Base-by-base conservation (phyloP, 2,329 filamentous ascomycete genomes). In the Beauveria pseudobassiana region DNA sequence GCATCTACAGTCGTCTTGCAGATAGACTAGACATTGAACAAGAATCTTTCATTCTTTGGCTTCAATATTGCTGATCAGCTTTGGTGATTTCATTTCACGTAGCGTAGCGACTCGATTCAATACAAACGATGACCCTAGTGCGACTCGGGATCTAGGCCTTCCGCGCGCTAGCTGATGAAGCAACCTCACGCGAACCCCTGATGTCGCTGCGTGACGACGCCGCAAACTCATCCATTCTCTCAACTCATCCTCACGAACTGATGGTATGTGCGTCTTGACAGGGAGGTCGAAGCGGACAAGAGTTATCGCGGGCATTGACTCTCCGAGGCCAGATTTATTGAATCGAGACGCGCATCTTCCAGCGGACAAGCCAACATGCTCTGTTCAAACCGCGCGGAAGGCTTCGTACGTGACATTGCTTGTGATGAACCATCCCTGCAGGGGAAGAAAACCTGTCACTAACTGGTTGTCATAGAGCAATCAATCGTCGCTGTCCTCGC, bases 101-200 rank as follows among this genome's bases (percentile, higher is more conserved):
- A 7, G 49, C 18, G 16, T 12, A 51, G 28, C 16, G 9, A 22
- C n/a, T 52, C 50, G 9, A 12, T 52, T 26, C 30, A 20, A 42
- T 30, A 16, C 34, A 16, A 38, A 14, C 34, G 34, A 5, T 38
- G 34, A 38, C 10, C 12, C 8, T 38, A 40, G 40, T 43, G 52
- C 9, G 38, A 9, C 54, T 28, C 54, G 54, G 54, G 12, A 57
- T 45, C 9, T 57, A 6, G 16, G n/a, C 12, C 2, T 40, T 49
- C 54, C 54, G 54, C 26, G 54, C 54, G 54, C 54, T 57, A 57
- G 54, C 20, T 38, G n/a, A 38, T 57, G 54, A 48, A 57, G 45
- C 54, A 48, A 9, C 14, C 30, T 24, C 24, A 10, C 26, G 28
- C 54, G 26, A 48, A 40, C 43, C 54, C 54, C 20, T 57, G 38